Evolutionary conservation across 2,329 filamentous ascomycete species (phyloP), one percentile per base, ranked within the genome.

Genomic region (Penicillium sp.): DNA sequence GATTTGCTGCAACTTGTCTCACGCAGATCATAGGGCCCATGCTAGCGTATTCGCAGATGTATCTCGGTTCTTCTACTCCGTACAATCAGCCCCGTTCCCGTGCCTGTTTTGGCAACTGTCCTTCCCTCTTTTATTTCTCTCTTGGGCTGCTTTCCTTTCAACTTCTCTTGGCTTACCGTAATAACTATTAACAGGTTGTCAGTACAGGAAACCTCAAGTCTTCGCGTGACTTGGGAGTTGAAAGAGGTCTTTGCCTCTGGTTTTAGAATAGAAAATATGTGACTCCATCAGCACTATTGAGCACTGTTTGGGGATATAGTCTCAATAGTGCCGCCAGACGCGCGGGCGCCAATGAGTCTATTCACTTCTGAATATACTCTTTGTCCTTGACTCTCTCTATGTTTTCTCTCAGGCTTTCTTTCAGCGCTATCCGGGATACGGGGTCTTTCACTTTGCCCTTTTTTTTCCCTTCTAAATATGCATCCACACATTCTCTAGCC

Each of bases 341-440:
- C 23, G 23, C 25, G 23, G 33, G n/a, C n/a, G 23, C 5, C 19
- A 29, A 33, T 31, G n/a, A 41, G 7, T 11, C 29, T 50, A 50
- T 50, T 36, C n/a, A 54, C 33, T n/a, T 2, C 50, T 11, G 11
- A 7, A 43, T 27, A 3, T 10, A 1, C 16, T 29, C 44, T 47
- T 47, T 47, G 29, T 34, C 16, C 4, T n/a, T 5, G 11, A 11
- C 9, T 7, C 3, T 5, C 2, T 23, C 4, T 23, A 1, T 5
- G 1, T 21, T 21, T 45, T 43, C 46, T 40, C n/a, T 29, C 29
- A n/a, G 47, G 49, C 44, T 49, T 55, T 47, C 29, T 60, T 48
- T 61, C 16, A 52, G 5, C 23, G 36, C 25, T 50, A 51, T 60
- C 59, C 11, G 10, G 29, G 59, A 65, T 71, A 55, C 31, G 7